Evolutionary conservation across 345 rosid genomes (phyloP), one percentile per base, ranked within the genome.

Genomic region (Eucalyptus cloeziana): DNA sequence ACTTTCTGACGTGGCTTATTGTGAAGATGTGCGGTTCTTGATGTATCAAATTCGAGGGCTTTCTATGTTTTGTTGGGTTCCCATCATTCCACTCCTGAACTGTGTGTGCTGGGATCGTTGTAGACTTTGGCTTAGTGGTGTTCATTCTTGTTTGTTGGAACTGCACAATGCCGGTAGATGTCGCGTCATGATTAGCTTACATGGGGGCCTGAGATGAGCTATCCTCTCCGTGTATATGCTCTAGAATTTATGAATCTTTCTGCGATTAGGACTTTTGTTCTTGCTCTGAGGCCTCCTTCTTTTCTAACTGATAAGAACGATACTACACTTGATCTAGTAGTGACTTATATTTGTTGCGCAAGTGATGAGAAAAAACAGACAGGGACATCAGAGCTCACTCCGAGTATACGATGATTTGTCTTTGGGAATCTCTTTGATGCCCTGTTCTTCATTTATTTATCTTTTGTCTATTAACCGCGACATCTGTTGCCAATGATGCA

Each of bases 311-410:
- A 21, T 40, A 11, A 40, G 83, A 76, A 19, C 47, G 11, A 76
- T 76, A 3, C 47, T 40, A 21, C 83, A 76, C 83, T 71, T 21
- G 8, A 76, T 37, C 47, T 10, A 21, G 58, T 37, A 37, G 15
- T 21, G 83, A 37, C 1, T 76, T 6, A 37, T 37, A 0, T 40
- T 11, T 76, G 83, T 5, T 86, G 90, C 93, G 94, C 97, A 93
- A 94, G 90, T 96, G 96, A 95, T 86, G 96, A 95, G 93, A 21
- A 90, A 90, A 90, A 92, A 90, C 54, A 95, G 97, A 95, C 97
- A 94, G 97, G 97, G 96, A 96, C 96, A 96, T 94, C 96, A 93
- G 97, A 86, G 91, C 90, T 89, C 88, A 89, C 43, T 76, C 8
- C 79, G 90, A 89, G 89, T 40, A 90, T 92, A 90, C 91, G 94